Evolutionary conservation across 1,139 yeast genomes (phyloP), one percentile per base, ranked within the genome.

Genomic region (Casaregolazyma suthepensis): DNA sequence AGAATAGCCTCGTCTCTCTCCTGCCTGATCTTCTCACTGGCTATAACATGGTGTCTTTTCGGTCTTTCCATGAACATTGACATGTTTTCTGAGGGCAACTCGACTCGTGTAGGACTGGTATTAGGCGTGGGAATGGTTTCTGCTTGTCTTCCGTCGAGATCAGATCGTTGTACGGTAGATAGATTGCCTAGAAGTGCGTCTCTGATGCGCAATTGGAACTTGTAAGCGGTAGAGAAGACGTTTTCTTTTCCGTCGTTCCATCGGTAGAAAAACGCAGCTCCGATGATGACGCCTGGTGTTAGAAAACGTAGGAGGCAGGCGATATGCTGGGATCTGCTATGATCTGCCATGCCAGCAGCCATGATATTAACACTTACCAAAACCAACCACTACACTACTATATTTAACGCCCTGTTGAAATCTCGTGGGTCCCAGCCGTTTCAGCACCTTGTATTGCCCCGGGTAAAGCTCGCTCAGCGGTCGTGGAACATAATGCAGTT

Each of bases 191-290:
- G 62, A 5, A 83, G 52, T 54, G 68, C 61, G 57, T 83, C 84
- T 62, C 86, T 80, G 50, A 78, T 54, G 43, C 76, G 69, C 50
- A 87, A 75, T 58, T 88, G 81, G 43, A 75, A 70, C 52, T 93
- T 69, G 66, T 87, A 82, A 52, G 87, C 82, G 50, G 78, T 82
- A 12, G 87, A 77, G 68, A 87, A 83, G 3, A 86, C 82, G 62
- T 87, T 84, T 58, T 87, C 94, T 61, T 81, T 79, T 7, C 91
- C 91, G 55, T 87, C 94, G 65, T 88, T 87, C 96, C 96, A 87
- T 54, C 91, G 74, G 66, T 84, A 80, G 69, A 87, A 83, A 65
- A 87, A 87, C 7, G 85, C 78, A 43, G 83, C 84, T 3, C 52
- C 49, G 15, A 58, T 42, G 4, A 58, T 64, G 81, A 84, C 52